These are phyloP conservation scores for Calonectria fujianensis DNA, from an alignment of 2,329 filamentous ascomycete species.

Conservation along the genomic window DNA sequence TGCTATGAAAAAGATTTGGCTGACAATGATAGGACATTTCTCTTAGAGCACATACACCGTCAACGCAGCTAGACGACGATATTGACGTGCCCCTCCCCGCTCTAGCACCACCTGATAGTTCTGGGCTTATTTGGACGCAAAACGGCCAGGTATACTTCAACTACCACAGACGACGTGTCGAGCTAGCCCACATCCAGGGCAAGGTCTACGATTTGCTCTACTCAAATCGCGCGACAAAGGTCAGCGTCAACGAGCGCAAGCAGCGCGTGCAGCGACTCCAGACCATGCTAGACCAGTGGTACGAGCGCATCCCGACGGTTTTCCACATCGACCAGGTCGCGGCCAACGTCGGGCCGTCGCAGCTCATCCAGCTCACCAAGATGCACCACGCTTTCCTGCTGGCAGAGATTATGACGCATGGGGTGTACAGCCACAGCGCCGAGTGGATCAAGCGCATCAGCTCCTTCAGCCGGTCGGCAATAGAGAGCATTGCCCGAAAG, in stretches of 20 bases:
- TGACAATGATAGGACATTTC: conserved; percentile 56
- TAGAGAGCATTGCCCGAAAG: conserved; percentile 47
- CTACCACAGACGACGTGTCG: conserved; percentile 62
- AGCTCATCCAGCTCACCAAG: conserved; percentile 60
- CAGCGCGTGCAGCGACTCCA: conserved; percentile 55
- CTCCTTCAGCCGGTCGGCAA: conserved; percentile 51
- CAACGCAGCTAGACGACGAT: conserved; percentile 63
- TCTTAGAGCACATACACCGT: conserved; percentile 60
- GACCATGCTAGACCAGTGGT: conserved; percentile 62
- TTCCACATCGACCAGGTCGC: conserved; percentile 60
- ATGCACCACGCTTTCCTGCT: conserved; percentile 62
- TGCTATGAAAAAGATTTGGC: fast-evolving
- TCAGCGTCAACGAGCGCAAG: conserved; percentile 56
- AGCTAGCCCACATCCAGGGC: conserved; percentile 64
- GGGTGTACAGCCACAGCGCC: conserved; percentile 61
- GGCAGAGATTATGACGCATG: conserved; percentile 61
- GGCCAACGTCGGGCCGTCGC: conserved; percentile 53
- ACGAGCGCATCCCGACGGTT: conserved; percentile 56
- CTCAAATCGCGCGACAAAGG: conserved; percentile 54
- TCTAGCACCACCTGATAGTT: conserved; percentile 54
- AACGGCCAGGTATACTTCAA: conserved; percentile 61
- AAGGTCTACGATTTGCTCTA: conserved; percentile 64
- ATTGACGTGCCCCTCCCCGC: conserved; percentile 63
- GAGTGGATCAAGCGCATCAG: conserved; percentile 62
- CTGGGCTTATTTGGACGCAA: conserved; percentile 59